phyloP scores from a whole-genome alignment of 306 rosid genomes.

The Quercus variabilis region DNA sequence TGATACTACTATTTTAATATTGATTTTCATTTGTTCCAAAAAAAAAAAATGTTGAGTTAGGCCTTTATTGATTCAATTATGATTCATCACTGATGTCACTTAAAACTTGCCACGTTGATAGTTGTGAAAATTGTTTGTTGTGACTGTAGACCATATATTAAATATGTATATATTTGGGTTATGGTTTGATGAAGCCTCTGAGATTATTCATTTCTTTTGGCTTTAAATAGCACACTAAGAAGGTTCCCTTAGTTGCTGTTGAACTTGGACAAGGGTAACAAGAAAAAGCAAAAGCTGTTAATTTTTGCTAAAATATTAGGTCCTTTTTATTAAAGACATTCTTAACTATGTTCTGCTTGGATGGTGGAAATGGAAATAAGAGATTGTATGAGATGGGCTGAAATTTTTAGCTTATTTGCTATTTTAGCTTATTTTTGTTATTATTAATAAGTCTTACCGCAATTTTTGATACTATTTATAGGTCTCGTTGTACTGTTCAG shows the following conservation, averaged over 20 bases:
- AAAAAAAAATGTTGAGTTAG: too few relatives aligned
- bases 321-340: background rate
- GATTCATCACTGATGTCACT: too few relatives aligned
- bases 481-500: rapidly evolving
- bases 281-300: background rate
- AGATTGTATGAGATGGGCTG: background rate
- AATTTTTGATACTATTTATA: too few relatives aligned
- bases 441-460: rapidly evolving
- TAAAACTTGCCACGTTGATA: too few relatives aligned
- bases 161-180: too few relatives aligned
- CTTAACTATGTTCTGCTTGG: background rate
- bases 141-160: too few relatives aligned
- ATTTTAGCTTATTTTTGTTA: too few relatives aligned
- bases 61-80: too few relatives aligned
- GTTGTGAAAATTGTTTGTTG: too few relatives aligned
- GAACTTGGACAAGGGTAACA: background rate
- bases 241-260: background rate
- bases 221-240: background rate
- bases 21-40: too few relatives aligned
- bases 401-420: background rate
- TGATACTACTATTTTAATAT: too few relatives aligned
- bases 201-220: background rate
- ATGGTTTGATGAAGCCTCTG: background rate
- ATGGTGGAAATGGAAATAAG: background rate
- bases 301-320: background rate